Conservation (phyloP, 805 yeast genomes). For the Priceomyces medius region DNA sequence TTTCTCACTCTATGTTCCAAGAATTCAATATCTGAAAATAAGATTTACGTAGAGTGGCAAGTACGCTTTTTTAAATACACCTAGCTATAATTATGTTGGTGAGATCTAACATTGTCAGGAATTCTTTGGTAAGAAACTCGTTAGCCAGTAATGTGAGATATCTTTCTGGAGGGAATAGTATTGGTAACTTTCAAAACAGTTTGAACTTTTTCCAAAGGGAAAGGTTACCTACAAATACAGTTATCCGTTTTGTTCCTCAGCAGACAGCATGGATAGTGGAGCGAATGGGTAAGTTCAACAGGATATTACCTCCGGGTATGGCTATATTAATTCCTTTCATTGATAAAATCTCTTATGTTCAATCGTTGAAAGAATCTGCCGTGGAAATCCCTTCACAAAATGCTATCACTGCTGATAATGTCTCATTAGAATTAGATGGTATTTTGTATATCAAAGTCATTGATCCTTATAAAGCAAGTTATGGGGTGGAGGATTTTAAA, state of each 20-base stretch:
- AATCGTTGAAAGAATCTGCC: slow-evolving; percentile 80
- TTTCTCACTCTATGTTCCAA: background rate
- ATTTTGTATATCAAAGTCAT: slow-evolving; percentile 72
- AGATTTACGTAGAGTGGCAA: slow-evolving; percentile 37
- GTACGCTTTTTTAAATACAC: slow-evolving; percentile 13
- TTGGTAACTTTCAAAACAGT: slow-evolving; percentile 10
- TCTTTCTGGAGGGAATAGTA: background rate
- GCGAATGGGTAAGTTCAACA: slow-evolving; percentile 82
- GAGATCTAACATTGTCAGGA: background rate
- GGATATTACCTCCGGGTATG: slow-evolving; percentile 68
- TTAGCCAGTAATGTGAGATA: background rate
- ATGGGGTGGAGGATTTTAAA: slow-evolving; percentile 85
- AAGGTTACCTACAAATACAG: slow-evolving; percentile 70
- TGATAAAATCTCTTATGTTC: slow-evolving; percentile 78
- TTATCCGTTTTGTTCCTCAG: slow-evolving; percentile 80
- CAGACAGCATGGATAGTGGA: slow-evolving; percentile 91
- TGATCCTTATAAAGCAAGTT: slow-evolving; percentile 82
- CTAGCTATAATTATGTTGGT: background rate
- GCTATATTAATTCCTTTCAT: slow-evolving; percentile 70
- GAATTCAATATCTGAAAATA: too few species aligned
- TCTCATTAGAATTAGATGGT: slow-evolving; percentile 81
- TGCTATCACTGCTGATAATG: slow-evolving; percentile 85
- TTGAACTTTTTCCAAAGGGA: slow-evolving; percentile 61
- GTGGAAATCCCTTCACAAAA: slow-evolving; percentile 80
- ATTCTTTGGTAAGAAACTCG: background rate